phyloP scores from a whole-genome alignment of 257 asterid genomes.

The Solanum pinnatisectum region DNA sequence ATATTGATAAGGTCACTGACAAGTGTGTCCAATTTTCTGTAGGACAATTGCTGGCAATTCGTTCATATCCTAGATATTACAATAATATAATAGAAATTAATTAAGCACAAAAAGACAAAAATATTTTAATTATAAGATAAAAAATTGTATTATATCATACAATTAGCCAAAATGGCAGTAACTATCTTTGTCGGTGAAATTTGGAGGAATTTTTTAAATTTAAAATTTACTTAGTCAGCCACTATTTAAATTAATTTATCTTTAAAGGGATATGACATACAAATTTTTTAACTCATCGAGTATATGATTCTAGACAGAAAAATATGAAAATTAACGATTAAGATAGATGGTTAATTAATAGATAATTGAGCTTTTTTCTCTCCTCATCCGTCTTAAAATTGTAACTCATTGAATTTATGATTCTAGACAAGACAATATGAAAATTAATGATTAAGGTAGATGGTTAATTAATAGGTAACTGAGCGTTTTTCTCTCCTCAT shows the following conservation, averaged over 20 bases:
- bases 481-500: too few relatives aligned
- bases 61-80: neutral
- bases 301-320: neutral
- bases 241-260: neutral
- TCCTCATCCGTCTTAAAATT: neutral
- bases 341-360: neutral
- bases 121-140: neutral
- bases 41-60: neutral
- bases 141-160: neutral
- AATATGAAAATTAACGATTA: neutral
- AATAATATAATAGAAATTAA: neutral
- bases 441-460: too few relatives aligned
- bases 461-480: too few relatives aligned
- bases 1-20: slow-evolving; percentile 1
- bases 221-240: neutral
- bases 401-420: too few relatives aligned
- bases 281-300: neutral
- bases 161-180: neutral
- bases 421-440: too few relatives aligned
- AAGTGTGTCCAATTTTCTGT: neutral
- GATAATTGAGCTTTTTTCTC: neutral
- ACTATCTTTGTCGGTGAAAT: neutral
- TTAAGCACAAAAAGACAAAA: neutral
- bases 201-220: neutral
- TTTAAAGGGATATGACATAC: neutral